Base-by-base conservation (phyloP, 2,329 filamentous ascomycete genomes). In the Sporothrix euskadiensis region DNA sequence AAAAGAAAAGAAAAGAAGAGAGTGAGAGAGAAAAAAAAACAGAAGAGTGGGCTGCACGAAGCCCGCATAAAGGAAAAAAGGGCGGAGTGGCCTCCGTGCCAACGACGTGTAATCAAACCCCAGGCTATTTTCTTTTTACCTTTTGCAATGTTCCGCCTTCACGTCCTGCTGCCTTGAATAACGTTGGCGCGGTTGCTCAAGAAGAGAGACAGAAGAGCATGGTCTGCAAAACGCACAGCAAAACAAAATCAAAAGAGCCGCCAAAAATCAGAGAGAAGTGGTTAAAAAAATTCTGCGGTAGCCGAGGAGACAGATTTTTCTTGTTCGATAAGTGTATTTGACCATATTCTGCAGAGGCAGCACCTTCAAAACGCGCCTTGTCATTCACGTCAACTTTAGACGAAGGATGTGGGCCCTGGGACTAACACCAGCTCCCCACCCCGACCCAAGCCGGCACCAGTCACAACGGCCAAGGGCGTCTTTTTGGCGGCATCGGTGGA, bases 381-480 rank as follows among this genome's bases (percentile, higher is more conserved):
- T 41, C 14, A 19, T 61, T 22, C 57, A 61, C 57, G 16, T 39
- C 30, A 19, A 44, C 59, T 41, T 59, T 8, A 19, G 44, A 49
- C 32, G 14, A 35, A n/a, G 14, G 8, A 7, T 39, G 35, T 52
- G 22, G 54, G 26, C 69, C 52, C 16, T 49, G 44, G 52, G 32
- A 59, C 54, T 39, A 69, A 35, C 47, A 68, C 44, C 44, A 68
- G 41, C 12, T 12, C 65, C 12, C 44, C 47, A 22, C 65, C 59
- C 65, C 44, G 65, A 30, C 44, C 35, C 44, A 59, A 56, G 69
- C 32, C 49, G 66, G 52, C 52, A 69, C 32, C 52, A 71, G 52
- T 59, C 69, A 71, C 44, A 44, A 71, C 69, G 35, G 44, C 41
- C 19, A 41, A n/a, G 44, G 63, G 14, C 44, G 5, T 44, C 35